These are phyloP conservation scores for Capniomyces stellatus DNA, from an alignment of 371 early-diverging fungal species.

Conservation along the genomic window DNA sequence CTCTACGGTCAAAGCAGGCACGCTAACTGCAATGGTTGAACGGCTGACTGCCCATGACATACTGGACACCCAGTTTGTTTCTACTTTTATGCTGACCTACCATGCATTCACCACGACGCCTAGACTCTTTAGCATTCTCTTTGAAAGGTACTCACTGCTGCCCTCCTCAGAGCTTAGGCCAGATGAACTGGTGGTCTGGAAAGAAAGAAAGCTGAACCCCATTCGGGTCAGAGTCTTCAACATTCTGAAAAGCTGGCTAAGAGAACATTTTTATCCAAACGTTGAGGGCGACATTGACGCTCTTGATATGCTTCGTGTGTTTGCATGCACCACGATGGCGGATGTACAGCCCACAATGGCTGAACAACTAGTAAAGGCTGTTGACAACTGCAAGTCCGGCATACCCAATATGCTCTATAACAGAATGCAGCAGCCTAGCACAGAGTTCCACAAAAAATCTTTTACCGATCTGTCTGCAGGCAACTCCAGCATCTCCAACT, in stretches of 20 bases:
- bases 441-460: neutral
- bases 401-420: neutral
- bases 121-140: slow-evolving; percentile 50
- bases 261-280: slow-evolving; percentile 63
- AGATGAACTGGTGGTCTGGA: slow-evolving; percentile 58
- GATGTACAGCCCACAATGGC: slow-evolving; percentile 49
- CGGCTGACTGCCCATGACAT: slow-evolving; percentile 72
- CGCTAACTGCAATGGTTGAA: slow-evolving; percentile 62
- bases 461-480: neutral
- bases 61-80: slow-evolving; percentile 56
- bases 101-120: slow-evolving; percentile 62
- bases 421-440: neutral
- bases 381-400: slow-evolving; percentile 23
- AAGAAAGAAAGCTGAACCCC: slow-evolving; percentile 66
- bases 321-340: slow-evolving; percentile 53
- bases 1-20: slow-evolving; percentile 77
- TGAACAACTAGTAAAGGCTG: slow-evolving; percentile 45
- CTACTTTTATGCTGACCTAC: slow-evolving; percentile 77
- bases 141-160: slow-evolving; percentile 45
- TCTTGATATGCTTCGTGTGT: slow-evolving; percentile 51
- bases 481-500: neutral
- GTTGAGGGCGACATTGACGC: slow-evolving; percentile 37
- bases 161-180: slow-evolving; percentile 46
- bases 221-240: slow-evolving; percentile 80
- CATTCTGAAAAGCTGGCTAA: slow-evolving; percentile 82